These are phyloP conservation scores for Suhomyces coccinellae DNA, from an alignment of 1,139 yeast genomes.

Conservation along the genomic window DNA sequence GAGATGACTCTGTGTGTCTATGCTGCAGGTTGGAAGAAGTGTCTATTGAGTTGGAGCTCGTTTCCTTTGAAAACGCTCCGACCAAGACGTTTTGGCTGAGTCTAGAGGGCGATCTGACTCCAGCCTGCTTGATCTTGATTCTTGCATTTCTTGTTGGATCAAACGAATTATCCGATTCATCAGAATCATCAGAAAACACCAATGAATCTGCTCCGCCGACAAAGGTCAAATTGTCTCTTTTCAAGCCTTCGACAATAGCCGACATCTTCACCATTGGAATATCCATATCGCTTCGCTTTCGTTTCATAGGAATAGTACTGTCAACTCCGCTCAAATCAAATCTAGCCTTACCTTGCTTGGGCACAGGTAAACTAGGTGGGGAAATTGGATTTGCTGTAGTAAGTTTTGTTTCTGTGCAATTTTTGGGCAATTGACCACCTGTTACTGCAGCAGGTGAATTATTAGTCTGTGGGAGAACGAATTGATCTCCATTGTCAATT, in stretches of 20 bases:
- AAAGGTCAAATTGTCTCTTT: constrained; percentile 11
- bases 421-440: too few relatives aligned
- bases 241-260: constrained; percentile 12
- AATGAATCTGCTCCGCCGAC: constrained; percentile 8
- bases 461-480: too few relatives aligned
- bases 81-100: neutral
- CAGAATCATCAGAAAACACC: constrained; percentile 18
- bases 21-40: too few relatives aligned
- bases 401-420: too few relatives aligned
- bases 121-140: constrained; percentile 6
- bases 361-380: too few relatives aligned
- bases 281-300: neutral
- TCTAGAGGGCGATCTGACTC: neutral
- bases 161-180: constrained; percentile 17
- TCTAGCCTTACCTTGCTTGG: too few relatives aligned
- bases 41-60: too few relatives aligned
- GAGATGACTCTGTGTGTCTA: too few relatives aligned
- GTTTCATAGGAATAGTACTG: neutral
- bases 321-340: neutral
- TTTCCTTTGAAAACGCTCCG: neutral
- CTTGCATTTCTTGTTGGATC: constrained; percentile 13
- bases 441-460: too few relatives aligned
- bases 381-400: too few relatives aligned
- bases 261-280: constrained; percentile 14
- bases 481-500: too few relatives aligned